A percentile compares a stretch with the other conserved stretches of the same genome.
phyloP scores from a whole-genome alignment of 179 eudicot species.

The Carnegiea gigantea region DNA sequence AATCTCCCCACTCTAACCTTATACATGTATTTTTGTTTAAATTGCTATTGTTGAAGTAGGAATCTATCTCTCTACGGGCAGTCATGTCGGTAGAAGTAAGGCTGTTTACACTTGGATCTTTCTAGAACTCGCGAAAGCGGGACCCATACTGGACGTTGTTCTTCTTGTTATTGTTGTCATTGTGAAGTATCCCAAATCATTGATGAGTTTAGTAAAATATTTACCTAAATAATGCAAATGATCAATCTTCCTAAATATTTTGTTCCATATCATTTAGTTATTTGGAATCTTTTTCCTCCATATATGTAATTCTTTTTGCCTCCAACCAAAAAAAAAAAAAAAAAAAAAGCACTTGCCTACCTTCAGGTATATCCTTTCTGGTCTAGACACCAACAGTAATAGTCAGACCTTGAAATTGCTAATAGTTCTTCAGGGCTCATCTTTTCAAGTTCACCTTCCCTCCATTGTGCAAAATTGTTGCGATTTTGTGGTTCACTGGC shows the following conservation, averaged over 20 bases:
- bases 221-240: slow-evolving; percentile 11
- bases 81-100: too few relatives aligned
- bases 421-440: slow-evolving; percentile 73
- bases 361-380: slow-evolving; percentile 37
- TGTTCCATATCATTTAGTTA: background rate
- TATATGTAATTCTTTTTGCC: background rate
- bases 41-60: background rate
- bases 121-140: too few relatives aligned
- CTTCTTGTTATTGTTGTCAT: too few relatives aligned
- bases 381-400: slow-evolving; percentile 97
- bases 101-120: too few relatives aligned
- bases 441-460: slow-evolving; percentile 77
- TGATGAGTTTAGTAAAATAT: background rate
- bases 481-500: slow-evolving; percentile 82
- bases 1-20: background rate
- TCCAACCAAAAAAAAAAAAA: background rate
- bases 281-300: background rate
- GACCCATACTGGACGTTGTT: too few relatives aligned
- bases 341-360: background rate
- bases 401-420: slow-evolving; percentile 81
- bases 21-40: background rate
- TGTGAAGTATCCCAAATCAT: background rate
- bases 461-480: slow-evolving; percentile 63
- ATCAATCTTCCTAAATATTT: background rate
- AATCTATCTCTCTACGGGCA: too few relatives aligned